These are phyloP conservation scores for Colletotrichum horii DNA, from an alignment of 2,329 filamentous ascomycete species.

Conservation along the genomic window DNA sequence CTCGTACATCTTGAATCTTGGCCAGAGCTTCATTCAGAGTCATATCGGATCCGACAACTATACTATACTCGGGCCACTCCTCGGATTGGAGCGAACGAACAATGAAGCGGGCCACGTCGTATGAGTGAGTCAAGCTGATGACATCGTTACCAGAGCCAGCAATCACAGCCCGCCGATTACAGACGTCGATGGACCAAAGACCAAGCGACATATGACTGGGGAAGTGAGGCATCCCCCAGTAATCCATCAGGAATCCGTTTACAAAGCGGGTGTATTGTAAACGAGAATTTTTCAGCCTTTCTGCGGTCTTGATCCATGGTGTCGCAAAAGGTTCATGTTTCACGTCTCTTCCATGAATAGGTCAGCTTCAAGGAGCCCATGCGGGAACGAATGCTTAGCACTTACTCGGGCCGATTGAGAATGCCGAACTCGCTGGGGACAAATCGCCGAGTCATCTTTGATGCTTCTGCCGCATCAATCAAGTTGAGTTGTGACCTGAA, in stretches of 20 bases:
- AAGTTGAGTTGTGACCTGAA: constrained; percentile 37
- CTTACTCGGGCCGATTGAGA: constrained; percentile 6
- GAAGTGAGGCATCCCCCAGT: constrained; percentile 43
- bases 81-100: constrained; percentile 41
- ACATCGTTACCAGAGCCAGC: constrained; percentile 50
- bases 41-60: constrained; percentile 42
- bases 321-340: background rate
- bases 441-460: constrained; percentile 40
- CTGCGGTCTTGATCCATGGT: background rate
- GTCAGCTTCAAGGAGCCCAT: background rate
- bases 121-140: constrained; percentile 52
- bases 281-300: constrained; percentile 27
- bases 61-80: constrained; percentile 45
- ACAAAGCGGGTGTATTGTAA: constrained; percentile 42
- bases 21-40: constrained; percentile 48
- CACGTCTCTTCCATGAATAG: background rate
- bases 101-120: constrained; percentile 53
- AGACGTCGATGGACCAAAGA: constrained; percentile 48
- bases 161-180: constrained; percentile 47
- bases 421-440: constrained; percentile 48
- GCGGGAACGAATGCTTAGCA: background rate
- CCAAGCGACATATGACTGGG: constrained; percentile 40
- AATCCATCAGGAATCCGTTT: constrained; percentile 51
- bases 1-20: constrained; percentile 26
- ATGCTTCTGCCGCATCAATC: constrained; percentile 45